Conservation (phyloP, 1,284 basidiomycete genomes). For the Naganishia sp. region DNA sequence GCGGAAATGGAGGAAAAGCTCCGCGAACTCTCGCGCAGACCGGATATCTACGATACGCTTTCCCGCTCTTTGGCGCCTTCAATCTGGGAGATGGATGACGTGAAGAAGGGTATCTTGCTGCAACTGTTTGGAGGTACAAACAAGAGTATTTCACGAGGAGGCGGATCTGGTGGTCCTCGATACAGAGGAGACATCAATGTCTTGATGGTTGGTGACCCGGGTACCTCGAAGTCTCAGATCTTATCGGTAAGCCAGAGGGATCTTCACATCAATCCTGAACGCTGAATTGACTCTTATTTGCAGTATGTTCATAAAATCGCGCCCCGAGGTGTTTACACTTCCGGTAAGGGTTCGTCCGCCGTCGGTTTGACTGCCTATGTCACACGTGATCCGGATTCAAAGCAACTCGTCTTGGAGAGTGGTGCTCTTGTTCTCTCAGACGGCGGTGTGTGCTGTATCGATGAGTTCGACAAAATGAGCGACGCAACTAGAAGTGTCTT, state of each 20-base stretch:
- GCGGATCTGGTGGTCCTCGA: constrained; percentile 90
- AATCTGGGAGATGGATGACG: constrained; percentile 98
- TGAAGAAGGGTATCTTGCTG: constrained; percentile 95
- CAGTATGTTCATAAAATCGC: constrained; percentile 99
- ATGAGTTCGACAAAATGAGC: constrained; percentile 99
- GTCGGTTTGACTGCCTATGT: constrained; percentile 98
- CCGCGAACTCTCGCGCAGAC: constrained; percentile 67
- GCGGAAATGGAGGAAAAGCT: constrained; percentile 64
- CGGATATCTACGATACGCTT: constrained; percentile 85
- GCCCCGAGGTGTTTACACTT: constrained; percentile 93
- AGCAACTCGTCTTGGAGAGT: constrained; percentile 95
- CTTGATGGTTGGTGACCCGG: constrained; percentile 93
- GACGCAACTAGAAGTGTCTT: constrained; percentile 93
- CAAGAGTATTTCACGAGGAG: constrained; percentile 88
- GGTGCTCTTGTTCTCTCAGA: constrained; percentile 95
- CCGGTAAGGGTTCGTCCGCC: constrained; percentile 95
- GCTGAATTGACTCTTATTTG: not conserved
- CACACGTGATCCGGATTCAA: constrained; percentile 94
- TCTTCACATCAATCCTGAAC: not conserved
- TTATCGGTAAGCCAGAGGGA: constrained; percentile 63
- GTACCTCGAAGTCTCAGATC: constrained; percentile 96
- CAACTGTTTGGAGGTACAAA: constrained; percentile 98
- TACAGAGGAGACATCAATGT: constrained; percentile 99
- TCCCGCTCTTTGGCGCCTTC: constrained; percentile 85
- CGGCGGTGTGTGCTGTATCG: constrained; percentile 98